A percentile compares a stretch with the other conserved stretches of the same genome.
These are phyloP conservation scores for Thelonectria rubi DNA, from an alignment of 2,329 filamentous ascomycete species.

Conservation along the genomic window DNA sequence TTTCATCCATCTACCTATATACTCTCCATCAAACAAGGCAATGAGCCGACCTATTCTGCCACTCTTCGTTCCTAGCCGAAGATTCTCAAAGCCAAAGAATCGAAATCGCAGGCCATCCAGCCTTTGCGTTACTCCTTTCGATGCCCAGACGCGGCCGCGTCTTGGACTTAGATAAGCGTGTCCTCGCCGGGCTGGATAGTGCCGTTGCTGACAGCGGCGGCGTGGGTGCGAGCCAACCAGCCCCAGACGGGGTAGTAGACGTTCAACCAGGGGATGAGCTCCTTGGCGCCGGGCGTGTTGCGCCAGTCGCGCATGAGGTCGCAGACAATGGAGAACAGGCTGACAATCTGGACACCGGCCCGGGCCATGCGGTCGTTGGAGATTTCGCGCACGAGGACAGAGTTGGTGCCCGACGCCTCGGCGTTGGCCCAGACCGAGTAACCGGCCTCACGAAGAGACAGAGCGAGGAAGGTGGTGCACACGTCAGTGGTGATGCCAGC, in stretches of 20 bases:
- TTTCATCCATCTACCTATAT: slow-evolving; percentile 10
- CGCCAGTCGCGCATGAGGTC: slow-evolving; percentile 79
- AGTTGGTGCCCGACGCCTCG: slow-evolving; percentile 75
- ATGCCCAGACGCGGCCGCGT: background rate
- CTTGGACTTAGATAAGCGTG: slow-evolving; percentile 26
- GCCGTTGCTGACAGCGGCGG: slow-evolving; percentile 67
- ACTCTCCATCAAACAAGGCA: slow-evolving; percentile 3
- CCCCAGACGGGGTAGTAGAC: slow-evolving; percentile 72
- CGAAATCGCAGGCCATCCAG: background rate
- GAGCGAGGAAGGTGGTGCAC: slow-evolving; percentile 76
- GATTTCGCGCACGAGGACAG: slow-evolving; percentile 66
- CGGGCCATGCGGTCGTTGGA: slow-evolving; percentile 73
- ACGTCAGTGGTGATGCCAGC: slow-evolving; percentile 80
- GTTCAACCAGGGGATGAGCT: slow-evolving; percentile 72
- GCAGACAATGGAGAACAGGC: slow-evolving; percentile 69
- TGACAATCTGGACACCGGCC: slow-evolving; percentile 72
- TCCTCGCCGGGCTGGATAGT: slow-evolving; percentile 66
- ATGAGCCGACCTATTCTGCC: background rate
- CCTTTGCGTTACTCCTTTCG: background rate
- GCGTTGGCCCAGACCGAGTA: slow-evolving; percentile 79
- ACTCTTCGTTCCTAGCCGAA: background rate
- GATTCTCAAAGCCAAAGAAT: slow-evolving; percentile 1
- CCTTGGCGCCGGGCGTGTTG: slow-evolving; percentile 57
- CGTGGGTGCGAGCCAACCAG: slow-evolving; percentile 68
- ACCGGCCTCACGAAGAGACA: slow-evolving; percentile 75